These are phyloP conservation scores for Pseudopithomyces maydicus DNA, from an alignment of 2,329 filamentous ascomycete genomes.

Conservation along the genomic window DNA sequence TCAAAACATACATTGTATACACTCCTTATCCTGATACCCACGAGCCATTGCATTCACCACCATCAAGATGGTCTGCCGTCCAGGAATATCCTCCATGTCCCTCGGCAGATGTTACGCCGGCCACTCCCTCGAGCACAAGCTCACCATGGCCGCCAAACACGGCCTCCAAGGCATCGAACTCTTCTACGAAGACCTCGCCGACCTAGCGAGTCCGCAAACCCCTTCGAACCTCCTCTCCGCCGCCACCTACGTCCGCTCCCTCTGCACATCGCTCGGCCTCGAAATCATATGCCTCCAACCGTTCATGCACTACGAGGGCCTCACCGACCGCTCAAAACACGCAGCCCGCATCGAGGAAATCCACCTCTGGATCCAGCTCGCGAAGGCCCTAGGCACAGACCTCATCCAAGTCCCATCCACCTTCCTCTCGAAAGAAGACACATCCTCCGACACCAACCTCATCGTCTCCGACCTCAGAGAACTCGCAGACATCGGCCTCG, in stretches of 20 bases:
- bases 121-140: conserved; percentile 69
- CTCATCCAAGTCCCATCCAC: conserved; percentile 76
- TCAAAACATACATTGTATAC: background rate
- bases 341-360: conserved; percentile 65
- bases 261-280: conserved; percentile 63
- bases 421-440: conserved; percentile 63
- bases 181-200: conserved; percentile 76
- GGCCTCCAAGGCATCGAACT: conserved; percentile 74
- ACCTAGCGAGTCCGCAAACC: conserved; percentile 57
- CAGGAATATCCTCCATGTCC: conserved; percentile 78
- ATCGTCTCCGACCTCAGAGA: conserved; percentile 67
- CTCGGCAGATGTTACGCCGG: conserved; percentile 71
- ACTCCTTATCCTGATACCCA: background rate
- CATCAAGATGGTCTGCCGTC: conserved; percentile 56
- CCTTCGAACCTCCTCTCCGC: conserved; percentile 60
- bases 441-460: conserved; percentile 58
- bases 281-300: conserved; percentile 73
- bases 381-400: conserved; percentile 67
- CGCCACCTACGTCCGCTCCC: conserved; percentile 59
- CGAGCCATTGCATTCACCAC: background rate
- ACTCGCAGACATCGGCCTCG: conserved; percentile 69
- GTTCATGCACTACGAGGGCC: conserved; percentile 78
- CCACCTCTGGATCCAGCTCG: conserved; percentile 71
- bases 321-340: conserved; percentile 66
- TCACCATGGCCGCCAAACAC: conserved; percentile 68